phyloP scores from a whole-genome alignment of 768 basidiomycete genomes.

The Rhodotorula toruloides region DNA sequence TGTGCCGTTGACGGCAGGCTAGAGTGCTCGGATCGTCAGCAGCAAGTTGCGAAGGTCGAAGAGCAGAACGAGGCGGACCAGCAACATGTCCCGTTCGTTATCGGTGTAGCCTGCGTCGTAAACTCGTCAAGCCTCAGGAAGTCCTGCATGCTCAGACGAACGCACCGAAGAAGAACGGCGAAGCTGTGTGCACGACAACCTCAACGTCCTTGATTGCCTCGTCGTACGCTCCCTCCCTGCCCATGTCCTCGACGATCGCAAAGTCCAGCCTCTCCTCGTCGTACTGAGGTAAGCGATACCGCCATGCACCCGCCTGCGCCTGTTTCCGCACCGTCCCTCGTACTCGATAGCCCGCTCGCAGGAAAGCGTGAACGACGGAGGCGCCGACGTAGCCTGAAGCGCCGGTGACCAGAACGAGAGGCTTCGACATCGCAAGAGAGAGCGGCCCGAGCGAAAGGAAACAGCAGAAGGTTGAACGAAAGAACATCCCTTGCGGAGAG shows the following conservation, averaged over 20 bases:
- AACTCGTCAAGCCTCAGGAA: too few species aligned
- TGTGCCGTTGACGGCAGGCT: slow-evolving; percentile 15
- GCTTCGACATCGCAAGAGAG: not conserved
- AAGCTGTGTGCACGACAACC: slow-evolving; percentile 14
- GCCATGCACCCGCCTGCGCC: slow-evolving; percentile 18
- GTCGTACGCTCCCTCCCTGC: slow-evolving; percentile 16
- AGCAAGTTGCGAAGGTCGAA: slow-evolving; percentile 37
- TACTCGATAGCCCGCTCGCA: slow-evolving; percentile 7
- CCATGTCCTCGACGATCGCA: slow-evolving; percentile 15
- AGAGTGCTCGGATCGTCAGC: not conserved
- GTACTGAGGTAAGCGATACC: slow-evolving; percentile 6
- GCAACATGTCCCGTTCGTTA: slow-evolving; percentile 15
- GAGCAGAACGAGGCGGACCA: slow-evolving; percentile 47
- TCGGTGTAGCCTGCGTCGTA: not conserved
- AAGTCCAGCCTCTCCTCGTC: slow-evolving; percentile 1
- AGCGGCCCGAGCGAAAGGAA: not conserved
- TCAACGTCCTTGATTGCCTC: slow-evolving; percentile 18
- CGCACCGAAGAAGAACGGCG: slow-evolving; percentile 9
- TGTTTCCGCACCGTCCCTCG: slow-evolving; percentile 13
- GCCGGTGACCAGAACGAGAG: slow-evolving; percentile 29
- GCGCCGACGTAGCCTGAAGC: slow-evolving; percentile 9
- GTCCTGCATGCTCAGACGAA: not conserved
- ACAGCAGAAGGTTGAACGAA: not conserved
- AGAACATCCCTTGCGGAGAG: too few species aligned
- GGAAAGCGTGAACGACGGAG: slow-evolving; percentile 2